Base-by-base conservation (phyloP, 352 stramenopile genomes). In the Thraustotheca clavata region DNA sequence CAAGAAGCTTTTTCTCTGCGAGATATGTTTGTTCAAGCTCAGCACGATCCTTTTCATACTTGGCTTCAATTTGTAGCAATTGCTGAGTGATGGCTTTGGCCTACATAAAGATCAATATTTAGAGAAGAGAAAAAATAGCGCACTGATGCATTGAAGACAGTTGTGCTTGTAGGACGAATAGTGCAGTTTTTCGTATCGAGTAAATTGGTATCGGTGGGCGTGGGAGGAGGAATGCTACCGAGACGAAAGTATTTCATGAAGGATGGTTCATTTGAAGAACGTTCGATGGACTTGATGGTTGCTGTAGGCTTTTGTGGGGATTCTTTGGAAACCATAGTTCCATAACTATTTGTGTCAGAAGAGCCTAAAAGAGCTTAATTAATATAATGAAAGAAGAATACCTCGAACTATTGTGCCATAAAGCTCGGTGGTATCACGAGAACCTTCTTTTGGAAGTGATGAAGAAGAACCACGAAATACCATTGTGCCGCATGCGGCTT, bases 221-320 rank as follows among this genome's bases (percentile, higher is more conserved):
- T 8, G 27, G 43, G 18, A 59, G 46, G 2, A 50, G 55, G 38
- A 38, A 60, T 33, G 16, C 16, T 14, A 24, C 46, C 54, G 69
- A 48, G 39, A 63, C 80, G 74, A 67, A 91, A 89, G 69, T 89
- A 91, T 50, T 88, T 89, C 79, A 91, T 91, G 69, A 91, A 91
- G 20, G 83, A 87, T 31, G 83, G 80, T 67, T 91, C 75, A 11
- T 55, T 57, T 31, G 43, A 31, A 24, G 43, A 6, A 11, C n/a
- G 11, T 7, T 52, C 43, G 43, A 60, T 60, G 26, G 59, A n/a
- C n/a, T n/a, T n/a, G 18, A 59, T 33, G 26, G 59, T 22, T 43
- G 57, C 57, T 1, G 26, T 14, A 7, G 52, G 27, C 2, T 47
- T 70, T 40, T 65, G 35, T 3, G 22, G 22, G 0, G n/a, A 46